These are phyloP conservation scores for Stagonosporopsis vannaccii DNA, from an alignment of 2,329 filamentous ascomycete species.

Conservation along the genomic window DNA sequence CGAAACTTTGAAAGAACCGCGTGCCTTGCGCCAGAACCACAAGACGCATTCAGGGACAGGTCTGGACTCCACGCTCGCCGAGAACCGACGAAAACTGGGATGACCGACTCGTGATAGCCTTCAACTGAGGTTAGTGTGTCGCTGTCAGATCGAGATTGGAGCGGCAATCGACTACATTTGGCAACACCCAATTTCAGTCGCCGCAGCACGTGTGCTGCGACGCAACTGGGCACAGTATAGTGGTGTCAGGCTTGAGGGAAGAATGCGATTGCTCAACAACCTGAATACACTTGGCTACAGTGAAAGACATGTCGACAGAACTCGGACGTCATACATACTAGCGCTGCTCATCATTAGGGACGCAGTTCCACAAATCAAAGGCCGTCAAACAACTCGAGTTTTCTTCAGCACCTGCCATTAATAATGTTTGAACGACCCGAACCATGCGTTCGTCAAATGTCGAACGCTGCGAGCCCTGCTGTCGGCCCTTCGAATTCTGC, in stretches of 20 bases:
- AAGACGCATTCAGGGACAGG: not conserved
- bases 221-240: too few species aligned
- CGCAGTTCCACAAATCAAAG: not conserved
- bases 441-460: not conserved
- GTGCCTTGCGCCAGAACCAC: slow-evolving; percentile 11
- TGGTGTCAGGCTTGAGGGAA: too few species aligned
- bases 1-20: slow-evolving; percentile 1
- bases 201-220: not conserved
- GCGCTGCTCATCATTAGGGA: not conserved
- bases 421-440: too few species aligned
- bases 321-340: not conserved
- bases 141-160: slow-evolving; percentile 17
- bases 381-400: too few species aligned
- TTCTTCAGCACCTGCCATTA: too few species aligned
- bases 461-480: not conserved
- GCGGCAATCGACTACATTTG: slow-evolving; percentile 4
- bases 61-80: slow-evolving; percentile 10
- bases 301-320: not conserved
- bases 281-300: not conserved
- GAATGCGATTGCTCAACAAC: not conserved
- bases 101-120: slow-evolving; percentile 13
- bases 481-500: not conserved
- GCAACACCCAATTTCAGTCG: slow-evolving; percentile 2
- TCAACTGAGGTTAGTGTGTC: slow-evolving; percentile 15
- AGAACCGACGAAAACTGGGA: slow-evolving; percentile 10